Conservation (phyloP, 2,329 filamentous ascomycete species). For the Penicillium concentricum region DNA sequence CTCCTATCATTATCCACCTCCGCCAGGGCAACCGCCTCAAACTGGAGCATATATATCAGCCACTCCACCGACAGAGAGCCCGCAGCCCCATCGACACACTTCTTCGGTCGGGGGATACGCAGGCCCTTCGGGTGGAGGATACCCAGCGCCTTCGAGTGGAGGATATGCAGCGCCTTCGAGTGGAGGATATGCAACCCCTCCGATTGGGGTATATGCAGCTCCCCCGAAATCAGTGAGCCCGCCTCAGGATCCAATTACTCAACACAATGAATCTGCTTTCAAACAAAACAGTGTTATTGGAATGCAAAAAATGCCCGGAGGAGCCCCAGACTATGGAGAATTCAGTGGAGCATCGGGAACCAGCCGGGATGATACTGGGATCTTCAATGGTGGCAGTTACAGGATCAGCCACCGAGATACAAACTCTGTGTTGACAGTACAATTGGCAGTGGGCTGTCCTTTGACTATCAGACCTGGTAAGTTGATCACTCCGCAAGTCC, state of each 20-base stretch:
- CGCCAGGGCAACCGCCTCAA: conserved; percentile 21
- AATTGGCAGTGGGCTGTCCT: conserved; percentile 85
- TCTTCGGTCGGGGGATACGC: conserved; percentile 1
- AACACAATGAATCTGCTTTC: not conserved
- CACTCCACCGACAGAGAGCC: conserved; percentile 5
- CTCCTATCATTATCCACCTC: conserved; percentile 25
- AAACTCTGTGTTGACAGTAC: conserved; percentile 85
- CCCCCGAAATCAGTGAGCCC: not conserved
- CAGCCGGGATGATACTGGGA: conserved; percentile 81
- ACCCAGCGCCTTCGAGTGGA: no score
- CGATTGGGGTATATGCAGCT: not conserved
- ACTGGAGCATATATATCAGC: conserved; percentile 4
- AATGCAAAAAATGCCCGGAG: conserved; percentile 37
- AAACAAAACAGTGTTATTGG: conserved; percentile 5
- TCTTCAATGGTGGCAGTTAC: conserved; percentile 94
- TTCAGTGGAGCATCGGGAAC: conserved; percentile 65
- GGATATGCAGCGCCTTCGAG: no score
- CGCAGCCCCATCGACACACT: not conserved
- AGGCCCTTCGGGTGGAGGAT: no score
- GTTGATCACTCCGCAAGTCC: not conserved
- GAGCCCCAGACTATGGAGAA: conserved; percentile 50
- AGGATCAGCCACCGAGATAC: conserved; percentile 88
- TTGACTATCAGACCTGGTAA: conserved; percentile 73
- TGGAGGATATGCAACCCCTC: no score
- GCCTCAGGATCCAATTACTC: not conserved